Evolutionary conservation across 164 flowering plant genomes (phyloP).

Genomic region (Aristolochia fimbriata): DNA sequence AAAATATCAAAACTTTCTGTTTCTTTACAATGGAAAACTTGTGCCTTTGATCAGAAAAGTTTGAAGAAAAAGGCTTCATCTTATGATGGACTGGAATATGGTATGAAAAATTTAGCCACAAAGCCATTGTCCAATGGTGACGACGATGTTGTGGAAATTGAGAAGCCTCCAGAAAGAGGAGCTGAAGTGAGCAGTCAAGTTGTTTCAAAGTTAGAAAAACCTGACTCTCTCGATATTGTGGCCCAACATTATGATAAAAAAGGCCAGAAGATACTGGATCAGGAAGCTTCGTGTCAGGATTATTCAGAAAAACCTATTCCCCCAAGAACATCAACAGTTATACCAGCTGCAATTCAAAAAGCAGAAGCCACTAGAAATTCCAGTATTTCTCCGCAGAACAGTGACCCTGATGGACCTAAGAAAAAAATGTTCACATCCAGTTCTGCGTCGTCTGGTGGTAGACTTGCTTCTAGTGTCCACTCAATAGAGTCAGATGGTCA

Average conservation of each 20-base stretch:
- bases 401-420: conserved; percentile 10
- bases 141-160: conserved; percentile 20
- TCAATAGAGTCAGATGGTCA: conserved; percentile 6
- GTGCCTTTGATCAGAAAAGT: conserved; percentile 10
- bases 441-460: not conserved
- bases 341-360: conserved; percentile 10
- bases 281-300: conserved; percentile 7
- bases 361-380: conserved; percentile 12
- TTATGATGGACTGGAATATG: conserved; percentile 16
- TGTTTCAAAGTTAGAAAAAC: conserved; percentile 51
- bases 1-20: conserved; percentile 52
- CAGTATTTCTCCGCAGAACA: conserved; percentile 17
- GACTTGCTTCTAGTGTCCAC: conserved; percentile 3
- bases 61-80: conserved; percentile 12
- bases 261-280: conserved; percentile 7
- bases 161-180: conserved; percentile 1
- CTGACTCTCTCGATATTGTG: conserved; percentile 10
- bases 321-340: conserved; percentile 12
- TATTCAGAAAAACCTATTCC: conserved; percentile 12
- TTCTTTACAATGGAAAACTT: conserved; percentile 33
- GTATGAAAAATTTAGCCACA: conserved; percentile 13
- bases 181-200: conserved; percentile 23
- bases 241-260: conserved; percentile 5
- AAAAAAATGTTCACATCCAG: conserved; percentile 4
- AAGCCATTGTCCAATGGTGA: conserved; percentile 17